Base-by-base conservation (phyloP, 2,329 filamentous ascomycete species). In the Bimuria novae-zelandiae region DNA sequence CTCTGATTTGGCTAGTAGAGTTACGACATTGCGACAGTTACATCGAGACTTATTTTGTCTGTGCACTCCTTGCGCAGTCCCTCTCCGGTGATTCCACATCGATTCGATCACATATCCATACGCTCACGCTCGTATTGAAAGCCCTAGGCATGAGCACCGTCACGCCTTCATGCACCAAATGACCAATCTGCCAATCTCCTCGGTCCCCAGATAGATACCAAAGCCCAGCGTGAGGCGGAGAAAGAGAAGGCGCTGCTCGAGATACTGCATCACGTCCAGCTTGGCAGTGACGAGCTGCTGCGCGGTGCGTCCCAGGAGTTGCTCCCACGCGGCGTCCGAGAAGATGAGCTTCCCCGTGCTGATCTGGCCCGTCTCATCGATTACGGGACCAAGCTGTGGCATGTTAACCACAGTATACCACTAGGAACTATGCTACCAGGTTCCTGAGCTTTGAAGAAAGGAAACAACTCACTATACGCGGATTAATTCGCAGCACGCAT, bases 301-400 rank as follows among this genome's bases (percentile, higher is more conserved):
- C 2, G 76, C 65, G 0, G 70, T 71, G 27, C 79, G 66, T 3
- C 80, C 80, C 6, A 83, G 69, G 2, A 83, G 62, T 21, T 81
- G 70, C 29, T 61, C 63, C 84, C 83, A 87, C 0, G 84, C 84
- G 2, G 71, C 51, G 14, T 78, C 71, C 4, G 77, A 79, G 72
- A 85, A 80, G 16, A 85, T 69, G 2, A 86, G 69, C 65, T 84
- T 84, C 0, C 79, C 80, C 1, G 75, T 64, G 1, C 68, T 63
- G 7, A 85, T 75, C 29, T 74, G 75, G 4, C 81, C 84, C 0
- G 83, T 86, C 65, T 87, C 84, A 54, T 87, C 78, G 43, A 79
- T 61, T 5, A 80, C 53, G 32, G 72, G 68, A 4, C 76, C 76
- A 23, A 80, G 61, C 74, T 76, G 41, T 10, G 19, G 44, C 29